Base-by-base conservation (phyloP, 805 yeast genomes). In the Millerozyma acaciae region DNA sequence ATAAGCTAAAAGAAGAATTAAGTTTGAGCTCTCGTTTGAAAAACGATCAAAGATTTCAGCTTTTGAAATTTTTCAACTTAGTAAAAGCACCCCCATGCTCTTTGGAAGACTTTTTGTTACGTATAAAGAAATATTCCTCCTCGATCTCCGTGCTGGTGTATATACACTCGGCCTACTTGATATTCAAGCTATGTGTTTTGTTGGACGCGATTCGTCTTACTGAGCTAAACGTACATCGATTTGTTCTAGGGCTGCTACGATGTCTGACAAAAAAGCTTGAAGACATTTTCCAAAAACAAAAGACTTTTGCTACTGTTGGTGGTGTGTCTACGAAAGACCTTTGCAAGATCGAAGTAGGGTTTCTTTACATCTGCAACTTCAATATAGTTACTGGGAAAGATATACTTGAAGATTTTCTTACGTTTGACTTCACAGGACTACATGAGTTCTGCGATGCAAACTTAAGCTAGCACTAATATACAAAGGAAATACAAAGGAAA, bases 181-280 rank as follows among this genome's bases (percentile, higher is more conserved):
- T 66, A 28, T 65, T 50, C 43, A 65, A 62, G 40, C 40, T 64
- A 23, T 41, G 62, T 27, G 43, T 65, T 17, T 40, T 65, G 12
- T 49, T 62, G 32, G 55, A 57, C 31, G 47, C 60, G 9, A 49
- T 62, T 17, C 53, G 50, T 4, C 47, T 65, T 25, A 59, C 58
- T 8, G 45, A 45, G 8, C 45, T 49, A 24, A 66, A 66, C 38
- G 66, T 58, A n/a, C 54, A 66, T 38, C 45, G 72, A 26, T 50
- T 64, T 28, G 48, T 65, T 9, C 47, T 65, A 35, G 70, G 68
- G 4, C 57, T 58, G 45, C 49, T 66, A 7, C 51, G 72, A 33
- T 65, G 71, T 39, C 62, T 60, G 53, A 63, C 67, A 8, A 66
- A 66, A 42, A 57, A 49, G 13, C 42, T 65, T 28, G 72, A 66